Percentiles rank a stretch among this genome's conserved stretches.
Evolutionary conservation across 306 rosid genomes (phyloP).

Genomic region (Sicyos baderoa): DNA sequence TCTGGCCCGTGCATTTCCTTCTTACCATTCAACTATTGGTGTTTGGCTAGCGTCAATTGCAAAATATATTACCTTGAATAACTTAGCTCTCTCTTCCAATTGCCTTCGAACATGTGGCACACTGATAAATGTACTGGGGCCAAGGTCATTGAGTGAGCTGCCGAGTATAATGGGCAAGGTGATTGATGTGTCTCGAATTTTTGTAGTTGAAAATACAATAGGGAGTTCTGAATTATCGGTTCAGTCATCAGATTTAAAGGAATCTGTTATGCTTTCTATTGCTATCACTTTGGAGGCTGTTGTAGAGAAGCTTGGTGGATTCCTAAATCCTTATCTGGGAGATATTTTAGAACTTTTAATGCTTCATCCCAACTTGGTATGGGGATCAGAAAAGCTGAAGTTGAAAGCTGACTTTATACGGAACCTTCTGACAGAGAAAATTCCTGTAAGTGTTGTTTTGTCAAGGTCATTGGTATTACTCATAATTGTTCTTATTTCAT

Average conservation of each 20-base stretch:
- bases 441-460: constrained; percentile 55
- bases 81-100: constrained; percentile 46
- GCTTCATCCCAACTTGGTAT: constrained; percentile 48
- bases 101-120: constrained; percentile 70
- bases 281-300: constrained; percentile 65
- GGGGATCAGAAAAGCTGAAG: constrained; percentile 58
- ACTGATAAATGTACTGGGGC: constrained; percentile 72
- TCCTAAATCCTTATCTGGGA: constrained; percentile 66
- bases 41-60: constrained; percentile 53
- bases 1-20: constrained; percentile 52
- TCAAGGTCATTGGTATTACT: neutral
- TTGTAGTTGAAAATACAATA: constrained; percentile 28
- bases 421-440: constrained; percentile 58
- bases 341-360: constrained; percentile 59
- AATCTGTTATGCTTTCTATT: constrained; percentile 42
- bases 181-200: constrained; percentile 40
- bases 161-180: constrained; percentile 65
- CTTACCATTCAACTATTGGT: constrained; percentile 41
- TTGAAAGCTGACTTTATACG: constrained; percentile 53
- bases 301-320: constrained; percentile 75
- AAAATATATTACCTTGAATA: constrained; percentile 34
- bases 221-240: constrained; percentile 14
- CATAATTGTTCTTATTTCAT: neutral
- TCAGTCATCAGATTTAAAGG: constrained; percentile 33
- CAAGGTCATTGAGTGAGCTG: constrained; percentile 66